Evolutionary conservation across 73 alveolate genomes (phyloP), one percentile per base, ranked within the genome.

Genomic region (Durusdinium trenchii): DNA sequence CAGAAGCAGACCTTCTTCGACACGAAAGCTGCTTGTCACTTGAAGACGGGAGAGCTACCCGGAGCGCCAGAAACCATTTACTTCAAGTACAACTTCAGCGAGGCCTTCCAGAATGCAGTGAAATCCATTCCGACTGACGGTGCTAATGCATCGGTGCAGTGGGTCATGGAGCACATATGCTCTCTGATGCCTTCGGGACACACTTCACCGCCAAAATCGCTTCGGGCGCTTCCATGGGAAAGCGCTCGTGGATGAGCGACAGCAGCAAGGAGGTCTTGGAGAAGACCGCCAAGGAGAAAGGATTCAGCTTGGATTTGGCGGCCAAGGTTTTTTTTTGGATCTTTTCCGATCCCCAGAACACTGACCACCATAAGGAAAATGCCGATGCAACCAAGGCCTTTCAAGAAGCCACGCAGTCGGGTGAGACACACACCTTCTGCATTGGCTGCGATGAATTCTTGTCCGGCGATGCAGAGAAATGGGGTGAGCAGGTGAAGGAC

Each of bases 401-500:
- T n/a, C 75, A 61, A n/a, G 75, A 61, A 61, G 75, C 75, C 23
- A 61, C 32, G 32, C 75, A 61, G 75, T 61, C 75, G 26, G 75
- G 75, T 3, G 9, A n/a, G 32, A 61, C 23, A 28, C 32, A 28
- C 38, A 61, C 38, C 9, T 61, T 61, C 75, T 61, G 75, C 9
- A 61, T 61, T 5, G 75, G 75, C 75, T 61, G 75, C 75, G 32
- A n/a, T n/a, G 1, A 28, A 28, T 61, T 61, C 75, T 28, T 61
- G 75, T 5, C 75, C 3, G 75, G 75, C 75, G 75, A 61, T n/a
- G 75, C 75, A 1, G 75, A 61, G 75, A 61, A 61, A n/a, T 61
- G 75, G 75, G 75, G 75, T 61, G 75, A 61, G 20, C 75, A 61
- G 75, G 75, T 61, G 75, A 61, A 61, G 75, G 75, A 61, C 32